phyloP scores from a whole-genome alignment of 305 asterid genomes.

The Striga hermonthica region DNA sequence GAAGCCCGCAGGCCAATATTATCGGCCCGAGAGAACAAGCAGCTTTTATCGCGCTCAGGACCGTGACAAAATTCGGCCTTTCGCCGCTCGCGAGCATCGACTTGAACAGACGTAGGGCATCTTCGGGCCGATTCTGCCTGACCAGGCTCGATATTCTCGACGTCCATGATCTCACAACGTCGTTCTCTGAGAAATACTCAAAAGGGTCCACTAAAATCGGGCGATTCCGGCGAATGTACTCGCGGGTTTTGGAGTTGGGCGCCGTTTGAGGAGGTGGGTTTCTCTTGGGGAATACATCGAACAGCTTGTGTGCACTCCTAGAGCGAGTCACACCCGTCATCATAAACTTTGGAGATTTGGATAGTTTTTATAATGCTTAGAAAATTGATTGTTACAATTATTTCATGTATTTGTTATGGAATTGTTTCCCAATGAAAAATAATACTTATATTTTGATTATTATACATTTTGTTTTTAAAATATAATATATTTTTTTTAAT shows the following conservation, averaged over 20 bases:
- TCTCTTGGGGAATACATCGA: constrained; percentile 52
- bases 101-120: constrained; percentile 67
- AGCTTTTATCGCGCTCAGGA: constrained; percentile 50
- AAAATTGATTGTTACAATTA: too few species aligned
- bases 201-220: constrained; percentile 38
- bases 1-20: constrained; percentile 43
- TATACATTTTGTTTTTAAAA: too few species aligned
- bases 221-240: constrained; percentile 21
- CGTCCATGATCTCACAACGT: constrained; percentile 49
- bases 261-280: constrained; percentile 29
- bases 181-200: constrained; percentile 41
- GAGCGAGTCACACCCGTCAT: constrained; percentile 33
- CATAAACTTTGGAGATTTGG: too few species aligned
- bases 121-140: constrained; percentile 46
- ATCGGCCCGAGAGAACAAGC: constrained; percentile 39
- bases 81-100: constrained; percentile 46
- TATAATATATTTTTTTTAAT: too few species aligned
- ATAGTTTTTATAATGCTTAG: too few species aligned
- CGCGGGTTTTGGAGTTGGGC: constrained; percentile 29
- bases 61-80: constrained; percentile 60
- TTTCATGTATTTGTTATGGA: too few species aligned
- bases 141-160: constrained; percentile 52
- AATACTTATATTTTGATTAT: too few species aligned
- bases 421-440: too few species aligned
- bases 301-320: constrained; percentile 50